Conservation (phyloP, 2,329 filamentous ascomycete genomes). For the Aspergillus glaucus region DNA sequence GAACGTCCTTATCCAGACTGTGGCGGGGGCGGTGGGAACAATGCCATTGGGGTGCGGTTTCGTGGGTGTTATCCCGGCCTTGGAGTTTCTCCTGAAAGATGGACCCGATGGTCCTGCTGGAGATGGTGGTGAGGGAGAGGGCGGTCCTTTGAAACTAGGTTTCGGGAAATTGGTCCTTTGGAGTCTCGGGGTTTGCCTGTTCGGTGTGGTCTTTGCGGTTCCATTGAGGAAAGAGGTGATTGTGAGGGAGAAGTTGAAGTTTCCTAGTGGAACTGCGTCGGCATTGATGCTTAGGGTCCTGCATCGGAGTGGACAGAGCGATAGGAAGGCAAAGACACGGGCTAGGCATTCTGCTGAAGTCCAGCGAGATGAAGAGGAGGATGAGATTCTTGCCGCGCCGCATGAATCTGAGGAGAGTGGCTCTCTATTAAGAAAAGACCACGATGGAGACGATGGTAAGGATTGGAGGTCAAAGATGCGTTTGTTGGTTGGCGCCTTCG, state of each 20-base stretch:
- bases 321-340: slow-evolving; percentile 29
- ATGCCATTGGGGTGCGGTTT: slow-evolving; percentile 96
- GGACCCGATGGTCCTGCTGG: slow-evolving; percentile 72
- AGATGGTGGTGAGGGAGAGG: slow-evolving; percentile 67
- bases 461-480: slow-evolving; percentile 60
- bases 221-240: slow-evolving; percentile 87
- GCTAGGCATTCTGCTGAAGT: slow-evolving; percentile 7
- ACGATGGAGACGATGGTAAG: slow-evolving; percentile 26
- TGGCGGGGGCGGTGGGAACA: slow-evolving; percentile 89
- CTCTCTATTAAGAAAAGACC: slow-evolving; percentile 46
- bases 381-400: slow-evolving; percentile 24
- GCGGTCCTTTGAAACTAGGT: slow-evolving; percentile 66
- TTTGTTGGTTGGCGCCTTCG: slow-evolving; percentile 55
- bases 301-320: slow-evolving; percentile 56
- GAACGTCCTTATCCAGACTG: slow-evolving; percentile 93
- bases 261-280: slow-evolving; percentile 92
- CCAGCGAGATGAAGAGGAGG: slow-evolving; percentile 23
- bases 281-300: slow-evolving; percentile 87
- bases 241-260: slow-evolving; percentile 83
- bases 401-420: slow-evolving; percentile 35
- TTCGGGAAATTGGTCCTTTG: slow-evolving; percentile 77
- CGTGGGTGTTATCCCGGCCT: slow-evolving; percentile 85
- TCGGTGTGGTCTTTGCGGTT: slow-evolving; percentile 94
- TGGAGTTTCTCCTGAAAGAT: slow-evolving; percentile 75
- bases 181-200: slow-evolving; percentile 90